phyloP scores from a whole-genome alignment of 306 rosid genomes.

The Begonia loranthoides region DNA sequence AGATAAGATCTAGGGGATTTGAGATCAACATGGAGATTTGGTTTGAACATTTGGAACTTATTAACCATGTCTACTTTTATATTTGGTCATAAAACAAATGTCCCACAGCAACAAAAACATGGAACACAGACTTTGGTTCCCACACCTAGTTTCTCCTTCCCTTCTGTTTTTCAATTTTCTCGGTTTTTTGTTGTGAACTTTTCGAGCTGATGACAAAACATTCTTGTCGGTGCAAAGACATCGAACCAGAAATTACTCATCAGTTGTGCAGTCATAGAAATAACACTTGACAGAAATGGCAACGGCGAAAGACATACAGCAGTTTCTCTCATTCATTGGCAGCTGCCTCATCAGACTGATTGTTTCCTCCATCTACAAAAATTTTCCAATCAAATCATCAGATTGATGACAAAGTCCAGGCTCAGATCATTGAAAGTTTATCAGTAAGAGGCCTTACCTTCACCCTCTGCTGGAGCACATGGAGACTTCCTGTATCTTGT shows the following conservation, averaged over 20 bases:
- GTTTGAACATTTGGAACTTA: too few relatives aligned
- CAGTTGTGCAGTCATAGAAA: not conserved
- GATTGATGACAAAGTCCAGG: not conserved
- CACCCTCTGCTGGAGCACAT: conserved; percentile 67
- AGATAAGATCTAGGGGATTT: too few relatives aligned
- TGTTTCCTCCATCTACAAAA: conserved; percentile 51
- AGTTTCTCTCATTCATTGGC: conserved; percentile 36
- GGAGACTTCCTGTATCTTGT: conserved; percentile 90
- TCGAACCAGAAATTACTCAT: not conserved
- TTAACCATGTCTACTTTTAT: too few relatives aligned
- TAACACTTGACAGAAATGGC: not conserved
- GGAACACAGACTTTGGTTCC: not conserved
- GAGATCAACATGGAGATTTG: too few relatives aligned
- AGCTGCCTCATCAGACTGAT: conserved; percentile 46
- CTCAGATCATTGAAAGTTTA: not conserved
- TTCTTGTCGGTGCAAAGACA: too few relatives aligned
- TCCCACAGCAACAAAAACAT: not conserved
- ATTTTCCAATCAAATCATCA: not conserved
- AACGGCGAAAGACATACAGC: not conserved
- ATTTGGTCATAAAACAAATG: not conserved
- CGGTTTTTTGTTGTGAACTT: too few relatives aligned
- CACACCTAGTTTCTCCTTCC: too few relatives aligned
- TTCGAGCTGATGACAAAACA: too few relatives aligned
- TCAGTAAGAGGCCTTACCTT: conserved; percentile 34
- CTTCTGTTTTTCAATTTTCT: too few relatives aligned